These are phyloP conservation scores for Neofusicoccum parvum DNA, from an alignment of 2,329 filamentous ascomycete genomes.

Conservation along the genomic window DNA sequence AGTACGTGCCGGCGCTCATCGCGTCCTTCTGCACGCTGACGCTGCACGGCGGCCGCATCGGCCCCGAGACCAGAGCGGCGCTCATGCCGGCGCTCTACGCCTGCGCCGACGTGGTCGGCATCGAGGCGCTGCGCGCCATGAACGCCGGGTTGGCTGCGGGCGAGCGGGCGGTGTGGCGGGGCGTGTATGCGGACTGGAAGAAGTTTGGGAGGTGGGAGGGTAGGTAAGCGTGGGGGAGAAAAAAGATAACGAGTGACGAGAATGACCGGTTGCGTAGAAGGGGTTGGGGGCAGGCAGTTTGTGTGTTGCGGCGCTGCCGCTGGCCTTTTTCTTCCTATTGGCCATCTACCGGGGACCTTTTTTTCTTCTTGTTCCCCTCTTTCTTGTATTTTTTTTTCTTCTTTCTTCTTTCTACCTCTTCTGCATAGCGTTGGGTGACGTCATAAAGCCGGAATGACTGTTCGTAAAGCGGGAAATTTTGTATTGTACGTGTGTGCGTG, in stretches of 20 bases:
- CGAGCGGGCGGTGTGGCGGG: slow-evolving; percentile 40
- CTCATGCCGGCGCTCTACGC: slow-evolving; percentile 61
- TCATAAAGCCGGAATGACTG: no score
- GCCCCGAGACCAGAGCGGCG: slow-evolving; percentile 54
- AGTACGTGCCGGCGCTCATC: slow-evolving; percentile 60
- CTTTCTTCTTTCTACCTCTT: not conserved
- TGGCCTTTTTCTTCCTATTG: not conserved
- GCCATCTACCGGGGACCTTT: not conserved
- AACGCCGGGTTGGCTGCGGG: slow-evolving; percentile 38
- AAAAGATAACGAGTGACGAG: not conserved
- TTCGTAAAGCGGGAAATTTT: no score
- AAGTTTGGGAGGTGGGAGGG: slow-evolving; percentile 29
- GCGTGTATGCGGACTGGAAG: slow-evolving; percentile 41
- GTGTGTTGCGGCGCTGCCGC: no score
- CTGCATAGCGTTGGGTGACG: not conserved
- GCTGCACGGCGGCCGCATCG: slow-evolving; percentile 49
- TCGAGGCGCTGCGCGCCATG: slow-evolving; percentile 38
- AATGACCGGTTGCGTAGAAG: not conserved
- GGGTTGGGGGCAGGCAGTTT: no score
- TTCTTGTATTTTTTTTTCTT: not conserved
- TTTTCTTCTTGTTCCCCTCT: not conserved
- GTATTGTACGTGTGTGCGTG: no score
- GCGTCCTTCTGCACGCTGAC: slow-evolving; percentile 59
- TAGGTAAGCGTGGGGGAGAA: not conserved
- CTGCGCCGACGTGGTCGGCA: slow-evolving; percentile 35